Evolutionary conservation across 2,329 filamentous ascomycete species (phyloP).

Genomic region (Venturia oleaginea): DNA sequence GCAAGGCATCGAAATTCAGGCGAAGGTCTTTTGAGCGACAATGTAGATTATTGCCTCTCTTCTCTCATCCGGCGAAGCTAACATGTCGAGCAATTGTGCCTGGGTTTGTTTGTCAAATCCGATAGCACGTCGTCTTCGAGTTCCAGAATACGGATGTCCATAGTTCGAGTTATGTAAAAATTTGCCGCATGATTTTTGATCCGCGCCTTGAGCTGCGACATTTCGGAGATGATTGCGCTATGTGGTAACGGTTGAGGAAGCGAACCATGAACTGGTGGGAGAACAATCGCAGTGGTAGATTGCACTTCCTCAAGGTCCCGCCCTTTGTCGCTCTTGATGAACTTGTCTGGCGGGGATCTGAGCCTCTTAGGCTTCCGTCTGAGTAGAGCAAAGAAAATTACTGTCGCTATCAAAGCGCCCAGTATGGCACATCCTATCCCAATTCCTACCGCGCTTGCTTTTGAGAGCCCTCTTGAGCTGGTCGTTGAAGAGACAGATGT

Average conservation of each 20-base stretch:
- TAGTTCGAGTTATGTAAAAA: background rate
- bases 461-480: background rate
- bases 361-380: background rate
- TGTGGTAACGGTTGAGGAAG: background rate
- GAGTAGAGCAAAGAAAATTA: background rate
- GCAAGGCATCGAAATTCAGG: background rate
- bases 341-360: background rate
- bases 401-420: background rate
- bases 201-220: background rate
- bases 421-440: background rate
- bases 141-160: background rate
- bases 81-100: background rate
- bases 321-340: background rate
- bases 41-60: background rate
- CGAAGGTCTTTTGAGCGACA: background rate
- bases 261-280: background rate
- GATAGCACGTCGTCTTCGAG: background rate
- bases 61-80: background rate
- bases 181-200: slow-evolving; percentile 3
- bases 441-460: background rate
- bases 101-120: background rate
- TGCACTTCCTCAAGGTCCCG: background rate
- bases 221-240: background rate
- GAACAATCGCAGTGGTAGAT: background rate
- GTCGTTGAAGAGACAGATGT: background rate